phyloP scores from a whole-genome alignment of 768 basidiomycete species.

The Boletus reticuloceps region DNA sequence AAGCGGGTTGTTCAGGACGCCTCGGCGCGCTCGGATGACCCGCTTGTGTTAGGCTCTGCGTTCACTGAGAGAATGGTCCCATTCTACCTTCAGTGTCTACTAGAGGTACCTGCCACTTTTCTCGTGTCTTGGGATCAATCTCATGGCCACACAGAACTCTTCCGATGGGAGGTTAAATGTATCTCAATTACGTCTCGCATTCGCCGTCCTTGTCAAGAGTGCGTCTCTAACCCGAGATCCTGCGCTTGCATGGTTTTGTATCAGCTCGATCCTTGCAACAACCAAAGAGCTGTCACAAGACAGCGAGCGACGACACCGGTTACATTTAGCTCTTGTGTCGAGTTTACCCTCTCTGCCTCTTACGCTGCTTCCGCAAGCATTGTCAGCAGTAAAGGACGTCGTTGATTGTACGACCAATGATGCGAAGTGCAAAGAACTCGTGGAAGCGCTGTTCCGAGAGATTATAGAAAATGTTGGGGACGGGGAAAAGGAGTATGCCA shows the following conservation, averaged over 20 bases:
- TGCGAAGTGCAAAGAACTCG: slow-evolving; percentile 41
- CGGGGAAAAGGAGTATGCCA: slow-evolving; percentile 60
- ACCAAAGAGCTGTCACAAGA: slow-evolving; percentile 33
- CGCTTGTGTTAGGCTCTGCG: slow-evolving; percentile 21
- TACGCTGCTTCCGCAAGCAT: slow-evolving; percentile 49
- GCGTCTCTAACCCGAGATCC: slow-evolving; percentile 44
- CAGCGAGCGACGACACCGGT: slow-evolving; percentile 42
- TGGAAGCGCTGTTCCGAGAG: slow-evolving; percentile 59
- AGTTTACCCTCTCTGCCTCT: slow-evolving; percentile 62
- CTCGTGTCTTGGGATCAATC: neutral
- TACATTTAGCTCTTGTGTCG: slow-evolving; percentile 66
- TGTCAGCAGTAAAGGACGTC: slow-evolving; percentile 45
- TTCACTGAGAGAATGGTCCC: slow-evolving; percentile 63
- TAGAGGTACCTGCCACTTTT: slow-evolving; percentile 51
- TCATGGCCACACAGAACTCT: slow-evolving; percentile 50
- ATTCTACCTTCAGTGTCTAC: slow-evolving; percentile 68
- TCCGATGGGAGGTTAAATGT: slow-evolving; percentile 56
- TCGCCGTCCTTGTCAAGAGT: slow-evolving; percentile 63
- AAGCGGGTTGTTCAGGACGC: slow-evolving; percentile 29
- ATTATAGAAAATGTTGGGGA: slow-evolving; percentile 65
- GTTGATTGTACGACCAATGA: slow-evolving; percentile 32
- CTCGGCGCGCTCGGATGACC: slow-evolving; percentile 5
- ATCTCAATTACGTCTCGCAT: slow-evolving; percentile 70
- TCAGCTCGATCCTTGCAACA: slow-evolving; percentile 51
- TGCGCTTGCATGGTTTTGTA: slow-evolving; percentile 67